These are phyloP conservation scores for Spathaspora hagerdaliae DNA, from an alignment of 805 yeast genomes.

Conservation along the genomic window DNA sequence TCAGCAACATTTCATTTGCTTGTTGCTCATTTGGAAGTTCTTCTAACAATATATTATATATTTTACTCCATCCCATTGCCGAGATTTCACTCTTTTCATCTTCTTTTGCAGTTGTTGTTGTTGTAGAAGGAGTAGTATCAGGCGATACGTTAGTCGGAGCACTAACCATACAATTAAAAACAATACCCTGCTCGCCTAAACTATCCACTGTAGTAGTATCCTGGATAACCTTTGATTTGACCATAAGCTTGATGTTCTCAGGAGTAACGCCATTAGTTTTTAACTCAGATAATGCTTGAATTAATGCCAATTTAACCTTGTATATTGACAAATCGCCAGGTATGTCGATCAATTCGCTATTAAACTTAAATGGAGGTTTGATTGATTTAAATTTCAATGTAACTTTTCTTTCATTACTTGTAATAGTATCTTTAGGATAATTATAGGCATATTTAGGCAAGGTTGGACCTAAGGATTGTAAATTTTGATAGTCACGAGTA, in stretches of 20 bases:
- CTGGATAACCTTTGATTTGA: conserved; percentile 60
- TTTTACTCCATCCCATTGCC: conserved; percentile 42
- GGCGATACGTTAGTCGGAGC: conserved; percentile 11
- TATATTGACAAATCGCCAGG: conserved; percentile 27
- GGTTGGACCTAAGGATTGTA: conserved; percentile 41
- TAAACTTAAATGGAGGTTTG: conserved; percentile 65
- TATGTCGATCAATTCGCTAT: conserved; percentile 20
- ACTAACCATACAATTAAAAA: conserved; percentile 44
- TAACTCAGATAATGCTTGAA: conserved; percentile 22
- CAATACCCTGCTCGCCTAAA: conserved; percentile 21
- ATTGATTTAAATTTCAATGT: conserved; percentile 55
- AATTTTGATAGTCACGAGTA: conserved; percentile 23
- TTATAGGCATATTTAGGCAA: conserved; percentile 42
- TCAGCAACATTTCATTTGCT: conserved; percentile 15
- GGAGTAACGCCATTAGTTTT: conserved; percentile 26
- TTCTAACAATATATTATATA: conserved; percentile 27
- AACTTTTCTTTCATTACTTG: conserved; percentile 10
- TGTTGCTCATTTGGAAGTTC: conserved; percentile 27
- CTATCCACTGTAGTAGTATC: conserved; percentile 39
- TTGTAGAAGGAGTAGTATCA: conserved; percentile 3
- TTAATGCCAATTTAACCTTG: conserved; percentile 35
- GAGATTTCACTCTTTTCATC: background rate
- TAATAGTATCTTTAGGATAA: conserved; percentile 19
- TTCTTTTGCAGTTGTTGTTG: conserved; percentile 1
- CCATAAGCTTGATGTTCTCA: conserved; percentile 45